Base-by-base conservation (phyloP, 768 basidiomycete species). In the Mycena floridula region DNA sequence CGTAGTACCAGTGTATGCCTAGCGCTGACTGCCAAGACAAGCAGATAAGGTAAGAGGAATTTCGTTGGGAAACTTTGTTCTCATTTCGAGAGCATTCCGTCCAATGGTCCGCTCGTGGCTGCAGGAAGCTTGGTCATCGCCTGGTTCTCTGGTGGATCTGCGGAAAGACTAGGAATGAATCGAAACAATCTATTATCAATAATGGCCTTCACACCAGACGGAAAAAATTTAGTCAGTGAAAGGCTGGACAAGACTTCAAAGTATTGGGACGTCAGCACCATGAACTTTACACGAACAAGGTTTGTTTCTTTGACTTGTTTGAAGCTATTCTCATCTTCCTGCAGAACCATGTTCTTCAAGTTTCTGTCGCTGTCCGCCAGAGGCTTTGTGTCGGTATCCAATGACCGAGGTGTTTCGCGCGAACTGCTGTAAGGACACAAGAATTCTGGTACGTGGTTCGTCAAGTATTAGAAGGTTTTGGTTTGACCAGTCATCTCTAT, bases 11-110 rank as follows among this genome's bases (percentile, higher is more conserved):
- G 93, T 57, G 92, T 96, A 22, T 78, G 87, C 47, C 95, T 96
- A 95, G 91, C 42, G 88, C 90, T 12, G 93, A 98, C 62, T 91
- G 94, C 0, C 95, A 98, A 63, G 95, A 98, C 66, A 79, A 86
- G 47, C 82, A 86, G 58, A 91, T 98, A 55, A 72, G 56, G 93
- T 94, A 57, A 56, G 79, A 59, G 15, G 28, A 52, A 28, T 38
- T n/a, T 11, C 25, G 26, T 0, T 16, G 40, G 21, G n/a, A n/a
- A n/a, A n/a, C n/a, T n/a, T n/a, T n/a, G n/a, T n/a, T n/a, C n/a
- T n/a, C n/a, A n/a, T n/a, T n/a, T n/a, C n/a, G 85, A 90, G 46
- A 77, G 82, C 46, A 84, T 91, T 54, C 82, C 83, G 1, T 86
- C 89, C 7, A 82, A 84, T 51, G 85, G 85, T 3, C 68, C 65